Evolutionary conservation across 2,329 filamentous ascomycete species (phyloP).

Genomic region (Herpotrichia juniperi): DNA sequence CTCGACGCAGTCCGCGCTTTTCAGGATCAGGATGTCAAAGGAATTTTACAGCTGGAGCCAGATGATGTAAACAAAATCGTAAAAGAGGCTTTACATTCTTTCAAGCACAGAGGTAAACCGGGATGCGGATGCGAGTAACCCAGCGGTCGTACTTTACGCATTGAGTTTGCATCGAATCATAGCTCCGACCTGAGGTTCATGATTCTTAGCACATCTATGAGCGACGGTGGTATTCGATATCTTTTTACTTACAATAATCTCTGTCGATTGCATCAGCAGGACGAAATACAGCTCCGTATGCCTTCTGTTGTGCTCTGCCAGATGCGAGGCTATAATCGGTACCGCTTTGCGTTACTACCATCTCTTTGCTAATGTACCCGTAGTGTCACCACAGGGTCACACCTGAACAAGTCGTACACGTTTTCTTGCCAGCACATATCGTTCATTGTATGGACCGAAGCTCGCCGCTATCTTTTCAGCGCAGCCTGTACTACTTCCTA

Average conservation of each 20-base stretch:
- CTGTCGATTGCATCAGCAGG: too few relatives aligned
- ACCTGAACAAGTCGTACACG: not conserved
- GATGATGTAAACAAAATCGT: constrained; percentile 28
- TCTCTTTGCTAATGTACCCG: not conserved
- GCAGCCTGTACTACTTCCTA: too few relatives aligned
- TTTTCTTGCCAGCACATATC: not conserved
- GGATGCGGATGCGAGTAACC: constrained; percentile 42
- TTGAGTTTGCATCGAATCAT: not conserved
- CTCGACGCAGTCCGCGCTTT: constrained; percentile 33
- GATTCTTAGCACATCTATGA: too few relatives aligned
- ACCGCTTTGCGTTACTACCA: not conserved
- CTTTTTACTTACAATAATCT: too few relatives aligned
- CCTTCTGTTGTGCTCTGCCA: not conserved
- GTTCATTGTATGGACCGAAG: not conserved
- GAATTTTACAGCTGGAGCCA: constrained; percentile 17
- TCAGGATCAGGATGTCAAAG: constrained; percentile 26
- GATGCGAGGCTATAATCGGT: not conserved
- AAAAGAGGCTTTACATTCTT: constrained; percentile 22
- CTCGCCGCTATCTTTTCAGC: not conserved
- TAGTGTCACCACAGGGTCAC: not conserved
- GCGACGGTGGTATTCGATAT: too few relatives aligned
- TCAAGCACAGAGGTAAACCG: constrained; percentile 29
- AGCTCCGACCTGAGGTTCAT: too few relatives aligned
- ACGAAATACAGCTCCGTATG: not conserved
- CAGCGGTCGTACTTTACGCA: not conserved